A percentile compares a stretch with the other conserved stretches of the same genome.
phyloP scores from a whole-genome alignment of 1,139 yeast species.

The Suhomyces terraborum region DNA sequence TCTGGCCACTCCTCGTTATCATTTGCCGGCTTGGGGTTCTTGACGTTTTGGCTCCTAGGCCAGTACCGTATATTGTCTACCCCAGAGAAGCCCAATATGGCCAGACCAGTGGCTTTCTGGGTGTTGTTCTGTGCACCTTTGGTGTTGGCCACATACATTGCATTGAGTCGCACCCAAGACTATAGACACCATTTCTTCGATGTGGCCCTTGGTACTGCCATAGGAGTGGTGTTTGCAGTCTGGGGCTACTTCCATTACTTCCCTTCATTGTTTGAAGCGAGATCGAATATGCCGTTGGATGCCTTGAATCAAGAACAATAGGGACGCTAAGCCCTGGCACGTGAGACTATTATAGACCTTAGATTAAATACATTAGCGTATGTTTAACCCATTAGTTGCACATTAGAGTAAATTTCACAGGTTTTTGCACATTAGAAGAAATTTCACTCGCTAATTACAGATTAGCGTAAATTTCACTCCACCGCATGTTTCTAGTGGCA shows the following conservation, averaged over 20 bases:
- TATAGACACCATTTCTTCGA: constrained; percentile 49
- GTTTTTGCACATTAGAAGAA: too few relatives aligned
- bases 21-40: constrained; percentile 65
- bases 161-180: constrained; percentile 44
- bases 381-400: too few relatives aligned
- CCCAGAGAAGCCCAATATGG: constrained; percentile 5
- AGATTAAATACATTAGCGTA: too few relatives aligned
- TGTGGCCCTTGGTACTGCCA: constrained; percentile 37
- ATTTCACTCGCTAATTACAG: too few relatives aligned
- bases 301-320: neutral
- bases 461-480: too few relatives aligned
- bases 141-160: constrained; percentile 47
- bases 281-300: constrained; percentile 16
- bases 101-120: constrained; percentile 10
- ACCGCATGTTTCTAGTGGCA: too few relatives aligned
- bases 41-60: constrained; percentile 37
- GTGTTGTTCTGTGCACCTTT: constrained; percentile 24
- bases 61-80: constrained; percentile 18
- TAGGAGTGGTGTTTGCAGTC: constrained; percentile 29
- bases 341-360: too few relatives aligned
- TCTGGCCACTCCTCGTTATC: constrained; percentile 78
- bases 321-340: too few relatives aligned
- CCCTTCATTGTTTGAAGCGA: constrained; percentile 13
- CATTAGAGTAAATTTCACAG: too few relatives aligned
- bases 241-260: constrained; percentile 21